A percentile compares a stretch with the other conserved stretches of the same genome.
Conservation (phyloP, 768 basidiomycete species). For the Postia placenta region DNA sequence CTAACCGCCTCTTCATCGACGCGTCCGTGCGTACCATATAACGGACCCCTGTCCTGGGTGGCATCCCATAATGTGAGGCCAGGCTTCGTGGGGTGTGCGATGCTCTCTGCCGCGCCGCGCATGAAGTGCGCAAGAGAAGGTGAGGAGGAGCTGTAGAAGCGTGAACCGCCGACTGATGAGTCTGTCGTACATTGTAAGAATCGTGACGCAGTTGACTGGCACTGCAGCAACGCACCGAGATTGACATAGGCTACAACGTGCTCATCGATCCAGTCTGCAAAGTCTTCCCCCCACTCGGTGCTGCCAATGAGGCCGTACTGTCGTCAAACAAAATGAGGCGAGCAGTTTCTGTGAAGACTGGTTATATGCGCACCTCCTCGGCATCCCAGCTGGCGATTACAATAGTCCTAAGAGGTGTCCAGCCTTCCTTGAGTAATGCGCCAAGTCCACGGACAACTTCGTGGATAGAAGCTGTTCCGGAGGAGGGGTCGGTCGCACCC, state of each 20-base stretch:
- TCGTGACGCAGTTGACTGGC: neutral
- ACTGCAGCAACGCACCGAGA: constrained; percentile 41
- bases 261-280: constrained; percentile 69
- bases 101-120: constrained; percentile 54
- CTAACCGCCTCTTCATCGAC: constrained; percentile 38
- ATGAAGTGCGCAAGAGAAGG: constrained; percentile 82
- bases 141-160: constrained; percentile 53
- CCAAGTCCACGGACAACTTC: constrained; percentile 78
- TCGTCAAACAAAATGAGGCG: neutral
- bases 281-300: constrained; percentile 95
- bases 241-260: constrained; percentile 87
- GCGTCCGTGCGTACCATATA: constrained; percentile 32
- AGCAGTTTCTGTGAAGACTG: neutral
- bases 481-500: constrained; percentile 74
- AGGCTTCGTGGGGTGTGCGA: constrained; percentile 66
- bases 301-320: constrained; percentile 73
- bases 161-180: constrained; percentile 56
- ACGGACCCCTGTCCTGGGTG: constrained; percentile 49
- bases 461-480: constrained; percentile 72
- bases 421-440: constrained; percentile 57
- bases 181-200: constrained; percentile 28
- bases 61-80: constrained; percentile 79
- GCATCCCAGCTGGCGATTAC: constrained; percentile 79
- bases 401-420: constrained; percentile 80
- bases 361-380: constrained; percentile 42